These are phyloP conservation scores for Pseudomonodictys pantanalensis DNA, from an alignment of 495 filamentous ascomycete species.

Conservation along the genomic window DNA sequence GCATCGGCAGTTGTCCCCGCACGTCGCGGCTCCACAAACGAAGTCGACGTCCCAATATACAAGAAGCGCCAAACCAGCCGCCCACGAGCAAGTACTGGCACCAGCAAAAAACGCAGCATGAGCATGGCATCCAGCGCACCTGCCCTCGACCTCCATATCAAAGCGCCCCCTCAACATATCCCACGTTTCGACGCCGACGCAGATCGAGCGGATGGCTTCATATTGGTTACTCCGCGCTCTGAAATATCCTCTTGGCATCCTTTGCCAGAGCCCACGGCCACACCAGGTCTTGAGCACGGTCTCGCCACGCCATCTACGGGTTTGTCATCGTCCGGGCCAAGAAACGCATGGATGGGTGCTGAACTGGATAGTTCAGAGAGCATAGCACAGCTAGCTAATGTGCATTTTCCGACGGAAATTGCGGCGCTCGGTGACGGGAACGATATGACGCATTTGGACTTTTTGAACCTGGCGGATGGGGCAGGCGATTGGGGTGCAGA, in stretches of 20 bases:
- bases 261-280: neutral
- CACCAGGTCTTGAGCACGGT: slow-evolving; percentile 2
- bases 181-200: slow-evolving; percentile 16
- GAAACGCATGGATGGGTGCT: slow-evolving; percentile 34
- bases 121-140: slow-evolving; percentile 26
- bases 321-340: neutral
- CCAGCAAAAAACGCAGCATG: neutral
- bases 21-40: slow-evolving; percentile 31
- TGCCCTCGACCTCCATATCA: slow-evolving; percentile 24
- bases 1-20: slow-evolving; percentile 30
- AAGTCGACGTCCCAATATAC: slow-evolving; percentile 28
- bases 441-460: slow-evolving; percentile 29
- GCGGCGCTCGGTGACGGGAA: neutral
- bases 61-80: slow-evolving; percentile 33
- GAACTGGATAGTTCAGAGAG: slow-evolving; percentile 23
- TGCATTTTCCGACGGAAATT: slow-evolving; percentile 34
- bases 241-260: slow-evolving; percentile 30
- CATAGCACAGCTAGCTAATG: slow-evolving; percentile 23
- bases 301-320: neutral
- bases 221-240: slow-evolving; percentile 37
- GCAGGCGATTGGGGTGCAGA: slow-evolving; percentile 17
- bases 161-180: slow-evolving; percentile 8
- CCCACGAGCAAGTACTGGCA: slow-evolving; percentile 14
- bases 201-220: slow-evolving; percentile 27
- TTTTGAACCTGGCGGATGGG: slow-evolving; percentile 22